Evolutionary conservation across 805 yeast genomes (phyloP).

Genomic region (Candida vaughaniae): DNA sequence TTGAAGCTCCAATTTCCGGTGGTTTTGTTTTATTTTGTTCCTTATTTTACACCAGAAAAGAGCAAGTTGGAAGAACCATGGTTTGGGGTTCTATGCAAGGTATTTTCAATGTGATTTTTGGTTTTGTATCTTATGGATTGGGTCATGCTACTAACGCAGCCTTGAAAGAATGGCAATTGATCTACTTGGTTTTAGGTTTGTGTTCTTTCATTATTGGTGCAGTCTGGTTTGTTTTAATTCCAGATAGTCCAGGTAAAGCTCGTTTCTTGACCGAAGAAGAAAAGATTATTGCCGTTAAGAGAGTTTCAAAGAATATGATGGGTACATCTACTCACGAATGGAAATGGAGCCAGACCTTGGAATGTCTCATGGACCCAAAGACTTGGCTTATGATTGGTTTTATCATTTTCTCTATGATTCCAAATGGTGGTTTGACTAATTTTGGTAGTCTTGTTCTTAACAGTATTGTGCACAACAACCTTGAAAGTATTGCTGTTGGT

Average conservation of each 20-base stretch:
- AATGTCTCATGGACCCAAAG: conserved; percentile 32
- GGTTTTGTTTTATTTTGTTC: conserved; percentile 32
- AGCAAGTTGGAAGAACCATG: conserved; percentile 28
- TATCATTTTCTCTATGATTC: conserved; percentile 24
- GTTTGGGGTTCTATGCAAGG: conserved; percentile 26
- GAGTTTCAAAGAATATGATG: conserved; percentile 20
- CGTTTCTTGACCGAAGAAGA: conserved; percentile 30
- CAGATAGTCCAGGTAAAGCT: conserved; percentile 26
- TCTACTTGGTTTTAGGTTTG: conserved; percentile 18
- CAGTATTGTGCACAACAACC: neutral
- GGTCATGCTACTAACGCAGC: conserved; percentile 25
- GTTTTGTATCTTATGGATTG: conserved; percentile 24
- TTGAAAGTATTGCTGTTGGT: conserved; percentile 1
- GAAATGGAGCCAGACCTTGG: conserved; percentile 34
- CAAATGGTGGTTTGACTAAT: conserved; percentile 36
- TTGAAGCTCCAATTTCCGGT: conserved; percentile 36
- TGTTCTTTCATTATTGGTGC: conserved; percentile 16
- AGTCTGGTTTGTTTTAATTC: conserved; percentile 14
- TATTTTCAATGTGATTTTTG: conserved; percentile 21
- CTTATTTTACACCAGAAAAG: conserved; percentile 30
- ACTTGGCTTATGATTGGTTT: conserved; percentile 33
- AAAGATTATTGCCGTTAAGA: conserved; percentile 20
- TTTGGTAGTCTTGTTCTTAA: conserved; percentile 34
- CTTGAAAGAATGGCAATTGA: conserved; percentile 24
- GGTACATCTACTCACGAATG: conserved; percentile 33